phyloP scores from a whole-genome alignment of 2,329 filamentous ascomycete species.

The Aspergillus intermedius region DNA sequence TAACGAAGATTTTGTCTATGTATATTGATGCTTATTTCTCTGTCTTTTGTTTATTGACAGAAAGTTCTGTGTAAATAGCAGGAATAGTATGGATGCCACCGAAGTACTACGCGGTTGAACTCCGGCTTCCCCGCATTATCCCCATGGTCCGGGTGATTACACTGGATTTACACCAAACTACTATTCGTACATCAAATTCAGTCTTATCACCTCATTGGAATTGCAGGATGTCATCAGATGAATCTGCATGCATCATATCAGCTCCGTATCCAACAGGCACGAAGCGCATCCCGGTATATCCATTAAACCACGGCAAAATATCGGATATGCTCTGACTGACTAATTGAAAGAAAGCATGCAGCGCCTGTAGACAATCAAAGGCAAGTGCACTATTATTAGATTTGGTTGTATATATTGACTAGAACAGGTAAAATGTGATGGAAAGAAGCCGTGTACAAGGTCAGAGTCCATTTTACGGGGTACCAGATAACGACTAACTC shows the following conservation, averaged over 20 bases:
- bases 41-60: not conserved
- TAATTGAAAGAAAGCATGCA: slow-evolving; percentile 30
- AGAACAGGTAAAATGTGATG: slow-evolving; percentile 32
- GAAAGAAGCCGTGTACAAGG: slow-evolving; percentile 32
- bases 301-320: not conserved
- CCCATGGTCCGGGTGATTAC: too few species aligned
- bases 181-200: not conserved
- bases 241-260: slow-evolving; percentile 10
- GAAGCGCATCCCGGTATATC: slow-evolving; percentile 31
- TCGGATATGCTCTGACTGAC: not conserved
- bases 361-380: slow-evolving; percentile 33
- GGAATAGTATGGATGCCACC: too few species aligned
- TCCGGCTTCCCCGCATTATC: too few species aligned
- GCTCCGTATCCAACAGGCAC: slow-evolving; percentile 20
- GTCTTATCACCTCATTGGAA: not conserved
- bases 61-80: too few species aligned
- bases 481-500: not conserved
- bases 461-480: slow-evolving; percentile 5
- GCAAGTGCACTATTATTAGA: slow-evolving; percentile 7
- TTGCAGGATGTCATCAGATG: slow-evolving; percentile 16
- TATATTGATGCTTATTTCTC: slow-evolving; percentile 33
- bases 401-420: not conserved
- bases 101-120: too few species aligned
- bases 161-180: not conserved
- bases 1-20: slow-evolving; percentile 60